A percentile compares a stretch with the other conserved stretches of the same genome.
phyloP scores from a whole-genome alignment of 139 green algal genomes.

The Chlorella sorokiniana region DNA sequence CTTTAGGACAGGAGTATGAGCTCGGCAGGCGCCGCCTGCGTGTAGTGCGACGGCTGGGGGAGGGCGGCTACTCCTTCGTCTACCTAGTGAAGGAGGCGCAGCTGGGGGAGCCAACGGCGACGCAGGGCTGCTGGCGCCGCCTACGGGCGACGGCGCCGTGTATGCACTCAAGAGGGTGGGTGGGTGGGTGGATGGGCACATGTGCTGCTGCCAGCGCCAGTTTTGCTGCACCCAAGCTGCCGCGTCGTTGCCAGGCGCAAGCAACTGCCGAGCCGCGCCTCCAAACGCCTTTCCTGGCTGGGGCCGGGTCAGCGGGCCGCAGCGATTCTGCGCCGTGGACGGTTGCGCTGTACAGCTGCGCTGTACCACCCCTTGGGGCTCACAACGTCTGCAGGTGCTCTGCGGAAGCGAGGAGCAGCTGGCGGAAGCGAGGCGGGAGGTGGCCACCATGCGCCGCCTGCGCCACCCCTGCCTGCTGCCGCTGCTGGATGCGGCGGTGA shows the following conservation, averaged over 20 bases:
- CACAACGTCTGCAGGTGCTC: constrained; percentile 44
- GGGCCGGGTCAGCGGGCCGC: no score
- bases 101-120: neutral
- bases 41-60: constrained; percentile 61
- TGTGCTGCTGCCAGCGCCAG: no score
- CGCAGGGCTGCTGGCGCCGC: neutral
- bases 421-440: constrained; percentile 46
- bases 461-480: constrained; percentile 71
- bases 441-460: constrained; percentile 54
- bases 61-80: constrained; percentile 85
- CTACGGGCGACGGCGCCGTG: neutral
- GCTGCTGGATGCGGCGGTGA: constrained; percentile 53
- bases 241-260: no score
- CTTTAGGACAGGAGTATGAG: constrained; percentile 7
- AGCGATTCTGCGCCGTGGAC: no score
- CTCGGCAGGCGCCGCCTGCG: constrained; percentile 32
- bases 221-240: neutral
- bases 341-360: neutral
- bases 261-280: no score
- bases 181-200: neutral
- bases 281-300: no score
- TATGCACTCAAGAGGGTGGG: constrained; percentile 61
- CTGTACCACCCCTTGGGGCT: no score
- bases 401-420: constrained; percentile 51
- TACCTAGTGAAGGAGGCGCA: constrained; percentile 66